Percentiles rank a stretch among this genome's conserved stretches.
These are phyloP conservation scores for Ogataea nonfermentans DNA, from an alignment of 805 yeast species.

Conservation along the genomic window DNA sequence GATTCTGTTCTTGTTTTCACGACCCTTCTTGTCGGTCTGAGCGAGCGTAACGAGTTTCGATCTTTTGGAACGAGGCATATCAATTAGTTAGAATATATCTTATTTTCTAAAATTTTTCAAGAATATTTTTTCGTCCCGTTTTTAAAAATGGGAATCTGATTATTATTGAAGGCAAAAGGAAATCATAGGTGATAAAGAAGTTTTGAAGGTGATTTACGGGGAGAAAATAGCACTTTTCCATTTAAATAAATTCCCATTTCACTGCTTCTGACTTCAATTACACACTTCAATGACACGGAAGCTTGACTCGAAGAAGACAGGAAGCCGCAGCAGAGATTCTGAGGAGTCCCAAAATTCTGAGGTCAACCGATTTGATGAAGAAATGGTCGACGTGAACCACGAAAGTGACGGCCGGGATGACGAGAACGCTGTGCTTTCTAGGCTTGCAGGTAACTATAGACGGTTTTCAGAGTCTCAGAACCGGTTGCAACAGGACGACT, in stretches of 20 bases:
- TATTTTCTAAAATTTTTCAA: constrained; percentile 10
- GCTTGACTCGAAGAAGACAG: constrained; percentile 8
- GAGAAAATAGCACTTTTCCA: background rate
- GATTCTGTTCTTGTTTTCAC: constrained; percentile 85
- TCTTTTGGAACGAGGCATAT: constrained; percentile 96
- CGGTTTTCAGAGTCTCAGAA: constrained; percentile 31
- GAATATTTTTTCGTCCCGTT: constrained; percentile 16
- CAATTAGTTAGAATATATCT: constrained; percentile 12
- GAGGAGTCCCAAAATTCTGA: constrained; percentile 11
- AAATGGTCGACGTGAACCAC: constrained; percentile 23
- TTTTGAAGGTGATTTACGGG: constrained; percentile 7
- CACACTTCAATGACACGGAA: constrained; percentile 4
- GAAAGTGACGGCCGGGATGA: constrained; percentile 30
- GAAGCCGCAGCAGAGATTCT: constrained; percentile 4
- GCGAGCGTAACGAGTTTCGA: constrained; percentile 94
- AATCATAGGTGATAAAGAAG: constrained; percentile 12
- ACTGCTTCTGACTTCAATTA: background rate
- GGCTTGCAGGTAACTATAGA: constrained; percentile 42
- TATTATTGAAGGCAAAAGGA: constrained; percentile 14
- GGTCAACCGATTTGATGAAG: constrained; percentile 29
- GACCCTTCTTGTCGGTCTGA: constrained; percentile 93
- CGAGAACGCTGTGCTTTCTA: constrained; percentile 29
- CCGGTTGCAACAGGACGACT: constrained; percentile 11
- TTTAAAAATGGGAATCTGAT: constrained; percentile 15
- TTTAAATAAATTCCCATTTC: background rate